phyloP scores from a whole-genome alignment of 2,329 filamentous ascomycete species.

The Aspergillus hiratsukae region DNA sequence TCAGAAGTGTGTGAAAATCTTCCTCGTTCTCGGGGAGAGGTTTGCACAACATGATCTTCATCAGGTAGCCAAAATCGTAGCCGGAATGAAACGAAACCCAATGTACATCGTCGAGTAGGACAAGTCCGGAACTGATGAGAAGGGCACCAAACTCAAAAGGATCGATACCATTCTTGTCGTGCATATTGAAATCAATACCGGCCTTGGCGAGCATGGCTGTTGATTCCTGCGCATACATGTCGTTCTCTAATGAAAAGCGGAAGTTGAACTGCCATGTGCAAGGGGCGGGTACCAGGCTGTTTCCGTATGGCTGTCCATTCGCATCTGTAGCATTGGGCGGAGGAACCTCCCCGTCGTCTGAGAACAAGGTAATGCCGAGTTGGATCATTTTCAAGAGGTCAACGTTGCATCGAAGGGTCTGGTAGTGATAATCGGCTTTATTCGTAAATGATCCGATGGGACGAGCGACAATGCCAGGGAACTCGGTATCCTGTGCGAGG shows the following conservation, averaged over 20 bases:
- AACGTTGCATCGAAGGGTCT: conserved; percentile 94
- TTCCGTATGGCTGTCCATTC: conserved; percentile 47
- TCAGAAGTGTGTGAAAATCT: conserved; percentile 83
- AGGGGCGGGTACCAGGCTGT: conserved; percentile 59
- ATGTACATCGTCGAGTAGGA: conserved; percentile 79
- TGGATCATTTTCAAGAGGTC: conserved; percentile 97
- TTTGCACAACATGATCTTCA: conserved; percentile 83
- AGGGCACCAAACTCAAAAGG: conserved; percentile 83
- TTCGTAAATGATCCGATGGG: conserved; percentile 92
- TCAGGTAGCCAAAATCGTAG: conserved; percentile 96
- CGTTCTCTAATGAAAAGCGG: conserved; percentile 85
- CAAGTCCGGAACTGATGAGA: conserved; percentile 86
- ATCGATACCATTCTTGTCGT: conserved; percentile 86
- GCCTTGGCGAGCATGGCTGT: conserved; percentile 86
- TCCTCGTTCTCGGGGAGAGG: conserved; percentile 83
- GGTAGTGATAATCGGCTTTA: conserved; percentile 98
- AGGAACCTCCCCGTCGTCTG: conserved; percentile 80
- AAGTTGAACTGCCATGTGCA: conserved; percentile 99
- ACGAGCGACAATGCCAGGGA: conserved; percentile 92
- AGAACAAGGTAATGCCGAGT: conserved; percentile 90
- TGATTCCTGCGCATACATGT: conserved; percentile 97
- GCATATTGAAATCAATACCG: conserved; percentile 83
- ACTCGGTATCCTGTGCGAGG: conserved; percentile 77
- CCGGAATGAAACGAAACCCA: conserved; percentile 98
- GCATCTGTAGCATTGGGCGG: conserved; percentile 61